These are phyloP conservation scores for Pecoramyces ruminantium DNA, from an alignment of 192 early-diverging fungal species.

Conservation along the genomic window DNA sequence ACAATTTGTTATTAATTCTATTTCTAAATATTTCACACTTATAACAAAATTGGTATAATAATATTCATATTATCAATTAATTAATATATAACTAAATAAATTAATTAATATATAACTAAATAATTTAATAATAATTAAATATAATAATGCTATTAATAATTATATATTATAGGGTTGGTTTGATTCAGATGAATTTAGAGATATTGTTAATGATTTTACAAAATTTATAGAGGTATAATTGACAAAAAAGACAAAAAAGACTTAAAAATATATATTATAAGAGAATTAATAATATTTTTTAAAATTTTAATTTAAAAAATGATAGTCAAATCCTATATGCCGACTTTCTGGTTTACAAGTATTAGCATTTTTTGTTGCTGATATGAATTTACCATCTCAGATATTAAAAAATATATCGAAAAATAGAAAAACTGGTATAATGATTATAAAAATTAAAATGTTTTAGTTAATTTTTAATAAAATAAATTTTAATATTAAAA, in stretches of 20 bases:
- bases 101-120: too few species aligned
- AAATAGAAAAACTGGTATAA: slow-evolving; percentile 52
- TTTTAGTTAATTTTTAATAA: too few species aligned
- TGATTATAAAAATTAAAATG: slow-evolving; percentile 33
- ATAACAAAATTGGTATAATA: background rate
- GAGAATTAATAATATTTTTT: too few species aligned
- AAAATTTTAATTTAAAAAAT: too few species aligned
- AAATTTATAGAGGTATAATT: slow-evolving; percentile 40
- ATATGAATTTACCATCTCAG: slow-evolving; percentile 43
- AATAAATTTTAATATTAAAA: too few species aligned
- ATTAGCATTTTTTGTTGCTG: slow-evolving; percentile 44
- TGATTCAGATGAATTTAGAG: slow-evolving; percentile 46
- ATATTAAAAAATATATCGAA: slow-evolving; percentile 38
- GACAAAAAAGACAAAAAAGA: too few species aligned
- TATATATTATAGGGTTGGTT: slow-evolving; percentile 56
- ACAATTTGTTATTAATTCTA: background rate
- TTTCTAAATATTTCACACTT: background rate
- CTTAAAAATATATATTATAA: too few species aligned
- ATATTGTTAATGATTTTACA: slow-evolving; percentile 25
- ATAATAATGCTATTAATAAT: too few species aligned
- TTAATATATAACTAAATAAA: too few species aligned
- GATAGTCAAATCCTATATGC: slow-evolving; percentile 18
- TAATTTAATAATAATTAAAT: too few species aligned
- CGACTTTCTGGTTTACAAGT: slow-evolving; percentile 48
- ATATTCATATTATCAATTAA: too few species aligned